These are phyloP conservation scores for Tetracentron sinense DNA, from an alignment of 164 flowering plant species.

Conservation along the genomic window DNA sequence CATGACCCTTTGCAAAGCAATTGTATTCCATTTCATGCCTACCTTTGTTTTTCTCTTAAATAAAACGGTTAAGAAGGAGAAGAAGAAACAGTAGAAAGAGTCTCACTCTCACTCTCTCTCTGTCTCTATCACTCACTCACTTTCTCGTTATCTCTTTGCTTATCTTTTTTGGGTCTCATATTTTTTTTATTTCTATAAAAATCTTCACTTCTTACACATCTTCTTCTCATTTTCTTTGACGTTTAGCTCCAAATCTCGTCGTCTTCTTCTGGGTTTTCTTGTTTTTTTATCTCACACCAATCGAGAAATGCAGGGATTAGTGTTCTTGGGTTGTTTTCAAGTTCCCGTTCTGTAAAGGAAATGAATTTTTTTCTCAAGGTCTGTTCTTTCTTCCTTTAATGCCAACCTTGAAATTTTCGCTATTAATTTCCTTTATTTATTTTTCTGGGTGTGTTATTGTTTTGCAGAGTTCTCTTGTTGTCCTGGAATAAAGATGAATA, in stretches of 20 bases:
- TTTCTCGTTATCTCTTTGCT: too few relatives aligned
- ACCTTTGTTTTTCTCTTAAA: too few relatives aligned
- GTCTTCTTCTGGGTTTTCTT: not conserved
- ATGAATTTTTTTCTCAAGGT: not conserved
- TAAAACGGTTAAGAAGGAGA: too few relatives aligned
- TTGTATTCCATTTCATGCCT: too few relatives aligned
- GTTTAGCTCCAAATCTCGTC: not conserved
- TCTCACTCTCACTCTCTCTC: not conserved
- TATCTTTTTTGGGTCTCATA: too few relatives aligned
- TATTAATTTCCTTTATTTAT: not conserved
- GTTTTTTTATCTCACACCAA: not conserved
- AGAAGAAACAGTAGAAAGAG: too few relatives aligned
- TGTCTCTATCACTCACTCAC: constrained; percentile 3
- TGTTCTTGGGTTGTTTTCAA: not conserved
- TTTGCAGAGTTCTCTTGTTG: constrained; percentile 6
- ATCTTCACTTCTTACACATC: too few relatives aligned
- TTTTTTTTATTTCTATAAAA: too few relatives aligned
- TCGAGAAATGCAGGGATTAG: not conserved
- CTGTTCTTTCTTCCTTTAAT: not conserved
- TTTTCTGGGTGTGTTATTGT: not conserved
- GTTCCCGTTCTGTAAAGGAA: not conserved
- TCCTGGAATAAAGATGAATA: constrained; percentile 29
- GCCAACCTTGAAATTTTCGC: not conserved
- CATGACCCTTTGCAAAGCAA: too few relatives aligned
- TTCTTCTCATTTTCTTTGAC: not conserved